phyloP scores from a whole-genome alignment of 768 basidiomycete genomes.

The Termitomyces eurrhizus region DNA sequence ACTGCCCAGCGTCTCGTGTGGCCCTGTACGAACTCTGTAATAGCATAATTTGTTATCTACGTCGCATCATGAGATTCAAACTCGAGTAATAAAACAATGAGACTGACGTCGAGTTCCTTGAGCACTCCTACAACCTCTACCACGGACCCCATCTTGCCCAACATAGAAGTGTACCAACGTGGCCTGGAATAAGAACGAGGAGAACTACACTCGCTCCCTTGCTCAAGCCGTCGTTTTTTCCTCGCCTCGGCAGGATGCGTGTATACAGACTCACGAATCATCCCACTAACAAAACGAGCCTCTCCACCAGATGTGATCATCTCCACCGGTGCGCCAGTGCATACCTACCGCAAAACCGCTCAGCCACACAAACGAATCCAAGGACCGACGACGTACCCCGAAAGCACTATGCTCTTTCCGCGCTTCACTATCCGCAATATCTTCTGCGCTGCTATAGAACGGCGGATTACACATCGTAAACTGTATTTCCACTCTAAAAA shows the following conservation, averaged over 20 bases:
- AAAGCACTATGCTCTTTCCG: conserved; percentile 64
- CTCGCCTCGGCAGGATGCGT: neutral
- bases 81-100: neutral
- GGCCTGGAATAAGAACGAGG: neutral
- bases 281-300: conserved; percentile 64
- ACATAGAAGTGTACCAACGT: conserved; percentile 93
- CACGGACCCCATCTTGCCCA: conserved; percentile 83
- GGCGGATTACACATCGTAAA: conserved; percentile 98
- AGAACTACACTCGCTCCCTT: neutral
- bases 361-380: neutral
- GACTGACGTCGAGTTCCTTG: conserved; percentile 30
- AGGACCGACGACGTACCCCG: conserved; percentile 48
- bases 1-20: conserved; percentile 91
- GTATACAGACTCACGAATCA: conserved; percentile 70
- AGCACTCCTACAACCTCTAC: conserved; percentile 54
- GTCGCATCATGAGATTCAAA: neutral
- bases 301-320: conserved; percentile 93
- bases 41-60: conserved; percentile 83
- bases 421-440: conserved; percentile 55
- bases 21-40: conserved; percentile 83
- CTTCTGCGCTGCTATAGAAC: conserved; percentile 78
- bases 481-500: conserved; percentile 41
- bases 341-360: conserved; percentile 44
- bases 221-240: neutral
- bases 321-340: conserved; percentile 83